These are phyloP conservation scores for Elsinoe arachidis DNA, from an alignment of 2,329 filamentous ascomycete genomes.

Conservation along the genomic window DNA sequence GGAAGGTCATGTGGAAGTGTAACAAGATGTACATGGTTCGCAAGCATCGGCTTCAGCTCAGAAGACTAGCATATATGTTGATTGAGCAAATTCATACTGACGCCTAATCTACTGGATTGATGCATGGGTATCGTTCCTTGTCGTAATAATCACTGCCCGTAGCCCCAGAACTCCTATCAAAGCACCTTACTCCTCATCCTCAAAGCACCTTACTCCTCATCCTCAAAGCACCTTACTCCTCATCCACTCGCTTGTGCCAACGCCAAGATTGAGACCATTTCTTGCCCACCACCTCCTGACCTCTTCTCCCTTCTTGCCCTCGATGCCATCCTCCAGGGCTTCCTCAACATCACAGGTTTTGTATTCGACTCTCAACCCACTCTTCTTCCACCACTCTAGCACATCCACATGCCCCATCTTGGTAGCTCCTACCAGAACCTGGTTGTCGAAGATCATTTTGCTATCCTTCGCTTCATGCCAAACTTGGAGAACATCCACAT, in stretches of 20 bases:
- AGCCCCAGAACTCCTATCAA: conserved; percentile 31
- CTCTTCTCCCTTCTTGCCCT: conserved; percentile 56
- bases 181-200: conserved; percentile 71
- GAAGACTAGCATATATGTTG: no score
- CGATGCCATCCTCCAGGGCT: conserved; percentile 78
- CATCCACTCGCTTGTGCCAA: conserved; percentile 86
- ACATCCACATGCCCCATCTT: conserved; percentile 77
- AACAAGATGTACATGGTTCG: no score
- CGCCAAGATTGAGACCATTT: conserved; percentile 71
- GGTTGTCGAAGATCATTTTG: conserved; percentile 71
- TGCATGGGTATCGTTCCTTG: neutral
- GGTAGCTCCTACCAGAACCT: conserved; percentile 78
- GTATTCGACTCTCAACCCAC: conserved; percentile 73
- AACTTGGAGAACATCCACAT: conserved; percentile 72
- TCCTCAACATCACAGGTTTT: conserved; percentile 95
- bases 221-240: conserved; percentile 60
- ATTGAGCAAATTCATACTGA: no score
- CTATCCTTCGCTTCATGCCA: conserved; percentile 70
- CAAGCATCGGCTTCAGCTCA: no score
- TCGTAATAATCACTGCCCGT: neutral
- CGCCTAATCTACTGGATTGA: neutral
- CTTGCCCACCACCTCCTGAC: conserved; percentile 81
- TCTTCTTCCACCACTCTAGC: conserved; percentile 84
- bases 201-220: no score
- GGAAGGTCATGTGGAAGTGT: no score